phyloP scores from a whole-genome alignment of 2,329 filamentous ascomycete genomes.

The Colletotrichum liriopes region DNA sequence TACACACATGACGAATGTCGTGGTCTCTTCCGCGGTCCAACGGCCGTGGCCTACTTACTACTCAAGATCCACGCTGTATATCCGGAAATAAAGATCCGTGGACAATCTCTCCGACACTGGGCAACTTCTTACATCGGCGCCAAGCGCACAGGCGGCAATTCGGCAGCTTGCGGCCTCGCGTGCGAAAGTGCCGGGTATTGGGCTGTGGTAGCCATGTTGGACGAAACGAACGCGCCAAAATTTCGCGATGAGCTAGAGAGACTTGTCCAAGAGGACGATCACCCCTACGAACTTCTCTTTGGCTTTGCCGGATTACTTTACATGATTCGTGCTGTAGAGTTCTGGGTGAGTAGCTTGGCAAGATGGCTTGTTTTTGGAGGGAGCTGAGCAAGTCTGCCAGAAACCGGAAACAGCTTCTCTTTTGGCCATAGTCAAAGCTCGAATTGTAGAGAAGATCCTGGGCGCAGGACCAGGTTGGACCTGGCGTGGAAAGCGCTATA shows the following conservation, averaged over 20 bases:
- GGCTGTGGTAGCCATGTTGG: slow-evolving; percentile 61
- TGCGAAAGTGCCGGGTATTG: slow-evolving; percentile 64
- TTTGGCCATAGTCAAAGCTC: slow-evolving; percentile 52
- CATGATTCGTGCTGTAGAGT: slow-evolving; percentile 74
- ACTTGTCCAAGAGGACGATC: slow-evolving; percentile 53
- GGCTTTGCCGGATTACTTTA: slow-evolving; percentile 79
- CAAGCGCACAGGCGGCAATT: slow-evolving; percentile 54
- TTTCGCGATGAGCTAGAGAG: slow-evolving; percentile 45
- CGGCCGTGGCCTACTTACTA: slow-evolving; percentile 69
- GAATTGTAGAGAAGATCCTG: slow-evolving; percentile 25
- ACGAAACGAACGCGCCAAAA: slow-evolving; percentile 56
- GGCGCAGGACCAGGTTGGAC: slow-evolving; percentile 66
- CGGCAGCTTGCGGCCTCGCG: slow-evolving; percentile 63
- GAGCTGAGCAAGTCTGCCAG: slow-evolving; percentile 68
- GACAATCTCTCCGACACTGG: slow-evolving; percentile 61
- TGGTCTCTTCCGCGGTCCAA: slow-evolving; percentile 69
- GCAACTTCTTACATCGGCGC: slow-evolving; percentile 63
- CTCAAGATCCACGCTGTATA: slow-evolving; percentile 61
- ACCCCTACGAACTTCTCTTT: slow-evolving; percentile 74
- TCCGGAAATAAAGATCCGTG: slow-evolving; percentile 60
- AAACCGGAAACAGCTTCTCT: slow-evolving; percentile 68
- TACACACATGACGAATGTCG: slow-evolving; percentile 55
- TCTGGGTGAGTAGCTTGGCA: slow-evolving; percentile 67
- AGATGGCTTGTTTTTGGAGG: slow-evolving; percentile 56
- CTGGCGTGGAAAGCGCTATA: slow-evolving; percentile 74